Evolutionary conservation across 192 early-diverging fungal species (phyloP).

Genomic region (Funneliformis mosseae): DNA sequence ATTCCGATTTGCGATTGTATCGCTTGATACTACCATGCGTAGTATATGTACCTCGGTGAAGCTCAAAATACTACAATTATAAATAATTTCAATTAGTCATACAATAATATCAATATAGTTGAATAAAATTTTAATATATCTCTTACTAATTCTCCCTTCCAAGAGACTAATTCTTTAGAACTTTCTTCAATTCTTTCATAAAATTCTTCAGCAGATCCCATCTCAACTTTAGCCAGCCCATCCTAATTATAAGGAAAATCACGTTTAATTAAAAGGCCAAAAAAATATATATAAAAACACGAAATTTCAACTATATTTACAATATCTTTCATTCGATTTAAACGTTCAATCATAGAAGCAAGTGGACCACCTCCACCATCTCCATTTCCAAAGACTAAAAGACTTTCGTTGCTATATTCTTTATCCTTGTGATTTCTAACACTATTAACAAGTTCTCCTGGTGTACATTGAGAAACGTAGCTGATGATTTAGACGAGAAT

Average conservation of each 20-base stretch:
- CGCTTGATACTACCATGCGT: constrained; percentile 85
- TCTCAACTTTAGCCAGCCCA: constrained; percentile 72
- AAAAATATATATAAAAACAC: neutral
- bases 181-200: constrained; percentile 78
- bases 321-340: constrained; percentile 72
- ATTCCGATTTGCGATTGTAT: constrained; percentile 84
- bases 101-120: neutral
- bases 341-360: constrained; percentile 81
- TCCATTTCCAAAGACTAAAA: constrained; percentile 94
- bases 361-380: constrained; percentile 95
- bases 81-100: constrained; percentile 22
- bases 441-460: constrained; percentile 48
- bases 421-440: constrained; percentile 89
- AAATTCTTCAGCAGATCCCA: constrained; percentile 80
- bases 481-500: neutral
- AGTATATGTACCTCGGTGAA: constrained; percentile 98
- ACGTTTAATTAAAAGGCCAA: neutral
- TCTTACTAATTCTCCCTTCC: constrained; percentile 91
- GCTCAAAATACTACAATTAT: constrained; percentile 81
- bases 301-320: constrained; percentile 37
- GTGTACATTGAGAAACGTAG: constrained; percentile 24
- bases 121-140: neutral
- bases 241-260: constrained; percentile 47
- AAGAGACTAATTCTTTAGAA: constrained; percentile 70
- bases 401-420: constrained; percentile 79